Evolutionary conservation across 2,329 filamentous ascomycete species (phyloP).

Genomic region (Zalaria sp.): DNA sequence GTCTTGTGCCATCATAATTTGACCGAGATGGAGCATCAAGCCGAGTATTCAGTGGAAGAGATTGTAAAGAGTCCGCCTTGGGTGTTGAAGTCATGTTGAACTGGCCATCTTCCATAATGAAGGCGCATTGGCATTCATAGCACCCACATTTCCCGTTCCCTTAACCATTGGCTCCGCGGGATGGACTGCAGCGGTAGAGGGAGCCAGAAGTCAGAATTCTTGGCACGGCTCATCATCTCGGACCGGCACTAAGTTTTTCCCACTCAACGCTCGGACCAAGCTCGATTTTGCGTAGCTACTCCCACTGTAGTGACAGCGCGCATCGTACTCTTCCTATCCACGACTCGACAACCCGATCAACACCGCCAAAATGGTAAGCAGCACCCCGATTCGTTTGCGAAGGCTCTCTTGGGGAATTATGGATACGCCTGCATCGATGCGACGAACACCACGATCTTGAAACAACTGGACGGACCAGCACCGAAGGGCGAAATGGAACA

Average conservation of each 20-base stretch:
- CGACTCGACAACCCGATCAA: conserved; percentile 6
- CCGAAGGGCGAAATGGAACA: not conserved
- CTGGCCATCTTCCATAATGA: too few species aligned
- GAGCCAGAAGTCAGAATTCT: not conserved
- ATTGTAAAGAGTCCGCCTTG: not conserved
- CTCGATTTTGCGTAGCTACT: not conserved
- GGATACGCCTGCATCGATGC: not conserved
- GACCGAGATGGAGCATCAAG: too few species aligned
- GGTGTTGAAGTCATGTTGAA: not conserved
- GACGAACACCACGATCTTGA: not conserved
- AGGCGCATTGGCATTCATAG: too few species aligned
- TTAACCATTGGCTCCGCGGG: too few species aligned
- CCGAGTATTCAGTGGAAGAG: not conserved
- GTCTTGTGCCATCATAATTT: not conserved
- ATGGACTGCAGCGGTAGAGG: not conserved
- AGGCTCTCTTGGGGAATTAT: not conserved
- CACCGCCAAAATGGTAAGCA: conserved; percentile 10
- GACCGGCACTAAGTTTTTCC: not conserved
- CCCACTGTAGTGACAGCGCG: not conserved
- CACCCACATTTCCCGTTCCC: too few species aligned
- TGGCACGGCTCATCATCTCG: not conserved
- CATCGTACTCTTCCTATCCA: conserved; percentile 1
- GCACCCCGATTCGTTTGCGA: not conserved
- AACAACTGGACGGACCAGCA: not conserved
- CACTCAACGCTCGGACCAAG: not conserved